Evolutionary conservation across 768 basidiomycete genomes (phyloP), one percentile per base, ranked within the genome.

Genomic region (Arthromyces matolae): DNA sequence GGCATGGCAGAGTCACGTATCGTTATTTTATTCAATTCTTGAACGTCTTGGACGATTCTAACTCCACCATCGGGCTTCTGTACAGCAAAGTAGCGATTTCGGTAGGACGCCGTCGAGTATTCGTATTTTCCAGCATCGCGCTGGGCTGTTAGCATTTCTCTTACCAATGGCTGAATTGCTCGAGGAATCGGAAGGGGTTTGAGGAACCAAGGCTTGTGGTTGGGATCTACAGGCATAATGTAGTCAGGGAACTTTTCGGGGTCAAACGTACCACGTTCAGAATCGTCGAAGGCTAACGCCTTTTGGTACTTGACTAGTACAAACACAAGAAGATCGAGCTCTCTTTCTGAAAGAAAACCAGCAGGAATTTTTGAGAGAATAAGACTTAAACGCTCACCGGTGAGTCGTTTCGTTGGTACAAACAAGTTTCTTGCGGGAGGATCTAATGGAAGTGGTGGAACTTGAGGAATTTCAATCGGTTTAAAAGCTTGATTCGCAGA

Each of bases 1-100:
- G 46, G 42, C 4, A 50, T 18, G 3, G 25, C n/a, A n/a, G n/a
- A n/a, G n/a, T n/a, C n/a, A n/a, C n/a, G n/a, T n/a, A n/a, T n/a
- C n/a, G n/a, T n/a, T n/a, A n/a, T n/a, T n/a, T n/a, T n/a, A n/a
- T 73, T 73, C 1, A 72, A 60, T 0, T 58, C 57, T 50, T 44
- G 42, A 3, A 44, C 31, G 12, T 44, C 42, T 7, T 27, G 27
- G 4, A 44, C 42, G 3, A 44, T 2, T 1, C 22, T 8, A n/a
- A 44, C 13, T 12, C 18, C 19, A 3, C 31, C 42, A 33, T 34
- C 22, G 4, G n/a, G 16, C 13, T 44, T 44, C 3, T 14, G 9
- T 1, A 44, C 42, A 1, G 42, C 3, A n/a, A 34, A 44, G 1
- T 19, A 16, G 5, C 42, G 10, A 7, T 20, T 31, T 1, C 31